phyloP scores from a whole-genome alignment of 805 yeast species.

The Candida argentea region DNA sequence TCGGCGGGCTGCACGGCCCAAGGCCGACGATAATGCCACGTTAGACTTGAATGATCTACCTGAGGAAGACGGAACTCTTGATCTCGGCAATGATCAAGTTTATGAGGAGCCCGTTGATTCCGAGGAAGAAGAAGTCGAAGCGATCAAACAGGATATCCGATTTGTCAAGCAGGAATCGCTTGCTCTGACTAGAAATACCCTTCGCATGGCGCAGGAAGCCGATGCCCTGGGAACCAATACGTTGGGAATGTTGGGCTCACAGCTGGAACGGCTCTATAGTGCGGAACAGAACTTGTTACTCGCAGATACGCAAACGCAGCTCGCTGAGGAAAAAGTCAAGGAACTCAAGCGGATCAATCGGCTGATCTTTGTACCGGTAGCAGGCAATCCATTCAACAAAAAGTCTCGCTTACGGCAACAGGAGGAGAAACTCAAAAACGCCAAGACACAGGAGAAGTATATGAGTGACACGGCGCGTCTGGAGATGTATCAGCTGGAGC shows the following conservation, averaged over 20 bases:
- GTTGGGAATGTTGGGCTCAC: conserved; percentile 88
- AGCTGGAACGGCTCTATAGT: conserved; percentile 73
- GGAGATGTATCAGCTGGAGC: conserved; percentile 54
- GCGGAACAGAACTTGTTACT: conserved; percentile 69
- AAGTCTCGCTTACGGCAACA: conserved; percentile 63
- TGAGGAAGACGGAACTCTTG: conserved; percentile 30
- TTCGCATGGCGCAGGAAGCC: conserved; percentile 42
- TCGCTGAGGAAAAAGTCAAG: conserved; percentile 74
- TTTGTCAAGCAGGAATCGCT: conserved; percentile 83
- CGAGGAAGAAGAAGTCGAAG: conserved; percentile 86
- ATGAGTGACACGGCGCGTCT: conserved; percentile 51
- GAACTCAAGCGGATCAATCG: conserved; percentile 75
- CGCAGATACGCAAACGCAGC: conserved; percentile 70
- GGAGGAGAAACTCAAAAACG: conserved; percentile 58
- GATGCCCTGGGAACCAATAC: conserved; percentile 52
- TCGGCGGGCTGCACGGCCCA: conserved; percentile 8
- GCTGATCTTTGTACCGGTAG: conserved; percentile 69
- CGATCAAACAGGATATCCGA: conserved; percentile 69
- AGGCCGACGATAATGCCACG: conserved; percentile 13
- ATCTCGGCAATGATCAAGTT: conserved; percentile 15
- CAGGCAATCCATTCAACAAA: conserved; percentile 79
- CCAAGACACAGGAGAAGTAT: conserved; percentile 52
- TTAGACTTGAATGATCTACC: conserved; percentile 24
- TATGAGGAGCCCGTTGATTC: conserved; percentile 31
- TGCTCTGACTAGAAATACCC: conserved; percentile 74